phyloP scores from a whole-genome alignment of 2,329 filamentous ascomycete species.

The Clonostachys chloroleuca region DNA sequence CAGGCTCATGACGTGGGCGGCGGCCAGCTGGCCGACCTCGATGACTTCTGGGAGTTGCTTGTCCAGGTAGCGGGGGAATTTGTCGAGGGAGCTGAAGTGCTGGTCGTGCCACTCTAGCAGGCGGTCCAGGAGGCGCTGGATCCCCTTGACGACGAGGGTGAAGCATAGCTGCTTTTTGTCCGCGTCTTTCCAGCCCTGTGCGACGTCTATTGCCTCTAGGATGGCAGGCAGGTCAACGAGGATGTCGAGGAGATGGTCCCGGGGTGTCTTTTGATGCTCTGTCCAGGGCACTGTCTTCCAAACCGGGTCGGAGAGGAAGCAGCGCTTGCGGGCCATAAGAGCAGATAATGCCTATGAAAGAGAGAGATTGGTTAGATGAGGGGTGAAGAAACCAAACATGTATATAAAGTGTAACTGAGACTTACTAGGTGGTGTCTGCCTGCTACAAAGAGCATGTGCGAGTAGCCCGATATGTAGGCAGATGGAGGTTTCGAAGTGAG shows the following conservation, averaged over 20 bases:
- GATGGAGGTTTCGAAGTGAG: not conserved
- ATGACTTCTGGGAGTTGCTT: not conserved
- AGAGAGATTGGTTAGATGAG: not conserved
- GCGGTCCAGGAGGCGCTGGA: not conserved
- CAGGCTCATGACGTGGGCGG: constrained; percentile 3
- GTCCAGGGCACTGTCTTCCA: constrained; percentile 5
- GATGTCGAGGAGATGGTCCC: constrained; percentile 16
- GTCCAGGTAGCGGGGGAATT: not conserved
- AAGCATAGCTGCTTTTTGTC: not conserved
- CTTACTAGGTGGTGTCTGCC: constrained; percentile 1
- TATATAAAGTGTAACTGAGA: not conserved
- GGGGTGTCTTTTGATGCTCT: constrained; percentile 35
- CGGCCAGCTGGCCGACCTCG: not conserved
- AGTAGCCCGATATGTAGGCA: not conserved
- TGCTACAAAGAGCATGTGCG: not conserved
- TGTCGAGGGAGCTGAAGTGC: not conserved
- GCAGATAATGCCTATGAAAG: not conserved
- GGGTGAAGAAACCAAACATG: not conserved
- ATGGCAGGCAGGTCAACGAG: constrained; percentile 4
- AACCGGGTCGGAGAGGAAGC: not conserved
- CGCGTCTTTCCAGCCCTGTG: not conserved
- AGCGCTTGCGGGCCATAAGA: not conserved
- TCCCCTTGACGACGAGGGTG: not conserved
- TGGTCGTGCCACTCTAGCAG: constrained; percentile 1
- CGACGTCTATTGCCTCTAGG: constrained; percentile 1